Base-by-base conservation (phyloP, 2,329 filamentous ascomycete genomes). In the Beauveria caledonica region DNA sequence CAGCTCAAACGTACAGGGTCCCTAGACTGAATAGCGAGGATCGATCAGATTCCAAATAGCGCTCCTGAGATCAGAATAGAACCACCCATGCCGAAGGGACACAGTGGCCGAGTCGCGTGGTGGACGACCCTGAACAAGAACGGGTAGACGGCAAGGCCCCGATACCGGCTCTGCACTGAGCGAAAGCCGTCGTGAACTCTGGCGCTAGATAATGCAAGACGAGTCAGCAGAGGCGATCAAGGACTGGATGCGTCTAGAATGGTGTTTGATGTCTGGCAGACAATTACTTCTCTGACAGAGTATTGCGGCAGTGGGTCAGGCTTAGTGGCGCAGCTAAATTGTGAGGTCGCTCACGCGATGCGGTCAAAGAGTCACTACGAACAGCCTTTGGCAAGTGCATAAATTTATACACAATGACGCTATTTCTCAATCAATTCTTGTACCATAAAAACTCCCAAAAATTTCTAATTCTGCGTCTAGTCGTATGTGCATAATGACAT, bases 301-400 rank as follows among this genome's bases (percentile, higher is more conserved):
- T 52, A 64, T 62, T 19, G 46, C 40, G 19, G 25, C 21, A 25
- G 50, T 56, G 46, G 53, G 53, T 56, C 53, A 25, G 53, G 53
- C 53, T 46, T n/a, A 46, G 53, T 7, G 19, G 53, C n/a, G 53
- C 36, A 21, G 57, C 57, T 44, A 13, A 59, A 45, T 29, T 36
- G 40, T 36, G 40, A 50, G 13, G 29, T 15, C 9, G 17, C 33
- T 15, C 23, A 25, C 23, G 8, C 4, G 19, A 6, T n/a, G 29
- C 17, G 11, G 21, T 42, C n/a, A 53, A 46, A 7, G 21, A 48
- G 21, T 40, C 39, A 42, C 11, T 33, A 33, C 39, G 9, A 44
- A n/a, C 21, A 21, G 39, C 17, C 3, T 33, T 42, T 1, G 5
- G 29, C 25, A 15, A 13, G 5, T 25, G 33, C 33, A 36, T 36